phyloP scores from a whole-genome alignment of 345 rosid genomes.

The Toxicodendron radicans region DNA sequence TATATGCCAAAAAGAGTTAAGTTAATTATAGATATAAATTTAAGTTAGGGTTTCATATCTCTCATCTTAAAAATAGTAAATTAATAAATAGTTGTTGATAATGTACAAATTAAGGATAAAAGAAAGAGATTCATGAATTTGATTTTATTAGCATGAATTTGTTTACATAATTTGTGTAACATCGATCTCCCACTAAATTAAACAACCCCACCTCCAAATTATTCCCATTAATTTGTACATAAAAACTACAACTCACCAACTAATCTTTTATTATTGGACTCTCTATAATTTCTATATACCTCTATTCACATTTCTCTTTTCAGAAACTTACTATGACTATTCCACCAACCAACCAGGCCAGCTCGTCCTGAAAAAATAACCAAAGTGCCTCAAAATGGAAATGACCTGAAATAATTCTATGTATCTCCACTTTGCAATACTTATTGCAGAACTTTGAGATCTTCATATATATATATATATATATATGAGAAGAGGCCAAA shows the following conservation, averaged over 20 bases:
- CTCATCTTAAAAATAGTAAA: too few species aligned
- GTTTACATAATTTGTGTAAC: neutral
- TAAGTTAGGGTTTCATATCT: too few species aligned
- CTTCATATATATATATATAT: neutral
- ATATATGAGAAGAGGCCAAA: neutral
- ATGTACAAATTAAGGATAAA: neutral
- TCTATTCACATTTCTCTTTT: conserved; percentile 39
- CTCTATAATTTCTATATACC: conserved; percentile 17
- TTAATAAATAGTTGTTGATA: too few species aligned
- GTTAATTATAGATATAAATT: too few species aligned
- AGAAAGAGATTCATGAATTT: neutral
- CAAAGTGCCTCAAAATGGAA: neutral
- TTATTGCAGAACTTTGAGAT: conserved; percentile 16
- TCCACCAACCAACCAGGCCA: conserved; percentile 22
- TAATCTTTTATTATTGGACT: conserved; percentile 7
- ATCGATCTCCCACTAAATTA: conserved; percentile 14
- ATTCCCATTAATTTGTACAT: conserved; percentile 29
- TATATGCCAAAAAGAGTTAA: too few species aligned
- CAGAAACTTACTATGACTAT: conserved; percentile 17
- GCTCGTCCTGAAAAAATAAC: conserved; percentile 12
- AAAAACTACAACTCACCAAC: conserved; percentile 20
- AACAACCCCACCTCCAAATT: conserved; percentile 21
- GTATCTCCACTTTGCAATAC: conserved; percentile 6
- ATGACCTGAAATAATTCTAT: too few species aligned
- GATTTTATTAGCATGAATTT: neutral